Percentiles rank a stretch among this genome's conserved stretches.
phyloP scores from a whole-genome alignment of 2,329 filamentous ascomycete genomes.

The Cladorrhinum sp. region DNA sequence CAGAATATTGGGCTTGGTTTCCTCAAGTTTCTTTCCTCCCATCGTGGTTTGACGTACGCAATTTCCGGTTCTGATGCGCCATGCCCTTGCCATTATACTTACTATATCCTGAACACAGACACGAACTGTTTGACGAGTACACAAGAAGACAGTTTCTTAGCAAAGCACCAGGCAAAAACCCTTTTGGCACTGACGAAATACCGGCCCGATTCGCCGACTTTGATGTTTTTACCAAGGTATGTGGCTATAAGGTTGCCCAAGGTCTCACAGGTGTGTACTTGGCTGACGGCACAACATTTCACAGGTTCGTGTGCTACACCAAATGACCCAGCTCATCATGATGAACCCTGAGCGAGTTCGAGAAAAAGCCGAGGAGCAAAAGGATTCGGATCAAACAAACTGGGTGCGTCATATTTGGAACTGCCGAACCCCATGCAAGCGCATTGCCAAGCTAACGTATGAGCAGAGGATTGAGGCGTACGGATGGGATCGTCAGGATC shows the following conservation, averaged over 20 bases:
- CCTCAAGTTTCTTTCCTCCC: slow-evolving; percentile 90
- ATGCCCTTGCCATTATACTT: slow-evolving; percentile 17
- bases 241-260: background rate
- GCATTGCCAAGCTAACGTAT: slow-evolving; percentile 25
- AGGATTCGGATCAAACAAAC: slow-evolving; percentile 73
- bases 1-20: slow-evolving; percentile 80
- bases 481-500: slow-evolving; percentile 85
- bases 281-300: slow-evolving; percentile 6
- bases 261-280: background rate
- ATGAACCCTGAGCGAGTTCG: slow-evolving; percentile 82
- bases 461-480: slow-evolving; percentile 70
- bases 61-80: slow-evolving; percentile 2
- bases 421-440: background rate
- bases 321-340: slow-evolving; percentile 86
- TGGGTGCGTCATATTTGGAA: slow-evolving; percentile 67
- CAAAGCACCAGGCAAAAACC: slow-evolving; percentile 77
- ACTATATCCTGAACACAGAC: slow-evolving; percentile 48
- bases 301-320: slow-evolving; percentile 74
- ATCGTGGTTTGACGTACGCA: slow-evolving; percentile 84
- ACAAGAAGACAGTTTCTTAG: slow-evolving; percentile 81
- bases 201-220: slow-evolving; percentile 76
- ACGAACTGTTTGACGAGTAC: slow-evolving; percentile 90
- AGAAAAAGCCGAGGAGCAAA: slow-evolving; percentile 79
- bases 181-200: slow-evolving; percentile 75
- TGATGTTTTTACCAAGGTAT: slow-evolving; percentile 74